Evolutionary conservation across 495 filamentous ascomycete genomes (phyloP).

Genomic region (Stereocaulon alpinum): DNA sequence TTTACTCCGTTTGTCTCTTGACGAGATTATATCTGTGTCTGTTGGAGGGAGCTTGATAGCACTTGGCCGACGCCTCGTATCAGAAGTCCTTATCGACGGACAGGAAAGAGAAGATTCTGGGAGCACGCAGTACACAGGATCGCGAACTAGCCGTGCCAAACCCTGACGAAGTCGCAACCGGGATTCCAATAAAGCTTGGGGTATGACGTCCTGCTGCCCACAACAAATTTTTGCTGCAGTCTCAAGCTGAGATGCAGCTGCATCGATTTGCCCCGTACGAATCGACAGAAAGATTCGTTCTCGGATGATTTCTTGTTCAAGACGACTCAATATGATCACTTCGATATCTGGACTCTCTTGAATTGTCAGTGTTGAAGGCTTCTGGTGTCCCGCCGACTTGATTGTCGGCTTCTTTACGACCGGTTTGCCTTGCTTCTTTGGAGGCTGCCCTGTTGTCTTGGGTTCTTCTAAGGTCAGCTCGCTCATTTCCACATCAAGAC

Average conservation of each 20-base stretch:
- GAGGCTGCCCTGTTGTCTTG: not conserved
- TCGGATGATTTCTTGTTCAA: conserved; percentile 52
- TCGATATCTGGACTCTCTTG: conserved; percentile 36
- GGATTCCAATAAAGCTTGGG: conserved; percentile 47
- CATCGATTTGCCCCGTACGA: conserved; percentile 18
- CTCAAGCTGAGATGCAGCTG: conserved; percentile 41
- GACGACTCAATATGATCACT: conserved; percentile 43
- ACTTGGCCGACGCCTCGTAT: not conserved
- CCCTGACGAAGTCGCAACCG: conserved; percentile 48
- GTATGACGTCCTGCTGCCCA: conserved; percentile 32
- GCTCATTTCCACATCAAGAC: conserved; percentile 7
- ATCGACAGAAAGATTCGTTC: conserved; percentile 48
- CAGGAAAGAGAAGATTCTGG: conserved; percentile 85
- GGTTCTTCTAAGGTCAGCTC: conserved; percentile 7
- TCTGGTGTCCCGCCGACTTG: conserved; percentile 27
- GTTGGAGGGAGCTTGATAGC: not conserved
- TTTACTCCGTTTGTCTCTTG: not conserved
- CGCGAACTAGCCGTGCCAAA: conserved; percentile 56
- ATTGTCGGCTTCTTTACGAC: conserved; percentile 20
- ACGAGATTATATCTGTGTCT: not conserved
- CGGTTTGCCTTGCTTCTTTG: not conserved
- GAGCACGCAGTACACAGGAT: conserved; percentile 79
- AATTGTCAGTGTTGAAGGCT: conserved; percentile 19
- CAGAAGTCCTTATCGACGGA: conserved; percentile 44
- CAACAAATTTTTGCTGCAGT: conserved; percentile 35